Conservation (phyloP, 2,329 filamentous ascomycete genomes). For the Cytospora leucostoma region DNA sequence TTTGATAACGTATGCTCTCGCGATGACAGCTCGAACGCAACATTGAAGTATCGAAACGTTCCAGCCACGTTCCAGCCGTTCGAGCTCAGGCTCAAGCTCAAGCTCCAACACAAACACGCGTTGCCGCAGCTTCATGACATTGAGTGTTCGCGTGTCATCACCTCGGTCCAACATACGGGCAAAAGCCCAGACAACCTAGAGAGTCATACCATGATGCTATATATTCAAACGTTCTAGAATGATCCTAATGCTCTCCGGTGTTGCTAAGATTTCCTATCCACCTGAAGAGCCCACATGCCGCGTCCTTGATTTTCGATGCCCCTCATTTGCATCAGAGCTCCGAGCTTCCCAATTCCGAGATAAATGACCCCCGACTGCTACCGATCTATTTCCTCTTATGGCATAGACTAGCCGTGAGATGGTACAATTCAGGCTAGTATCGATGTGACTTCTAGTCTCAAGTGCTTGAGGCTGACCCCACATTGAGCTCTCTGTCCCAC, state of each 20-base stretch:
- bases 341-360: not conserved
- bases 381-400: not conserved
- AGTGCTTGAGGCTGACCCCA: not conserved
- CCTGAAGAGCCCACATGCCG: not conserved
- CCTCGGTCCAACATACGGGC: not conserved
- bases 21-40: not conserved
- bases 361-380: slow-evolving; percentile 1
- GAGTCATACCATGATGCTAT: not conserved
- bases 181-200: not conserved
- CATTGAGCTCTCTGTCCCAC: slow-evolving; percentile 23
- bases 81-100: too few species aligned
- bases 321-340: slow-evolving; percentile 11
- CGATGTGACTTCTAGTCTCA: not conserved
- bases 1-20: not conserved
- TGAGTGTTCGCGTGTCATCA: not conserved
- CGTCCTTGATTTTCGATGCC: not conserved
- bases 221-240: not conserved
- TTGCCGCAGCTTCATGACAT: not conserved
- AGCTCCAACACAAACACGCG: not conserved
- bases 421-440: slow-evolving; percentile 20
- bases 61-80: too few species aligned
- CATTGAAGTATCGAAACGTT: too few species aligned
- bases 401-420: slow-evolving; percentile 13
- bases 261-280: not conserved
- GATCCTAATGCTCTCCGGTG: not conserved